Evolutionary conservation across 1,284 basidiomycete species (phyloP).

Genomic region (Heterobasidion irregulare): DNA sequence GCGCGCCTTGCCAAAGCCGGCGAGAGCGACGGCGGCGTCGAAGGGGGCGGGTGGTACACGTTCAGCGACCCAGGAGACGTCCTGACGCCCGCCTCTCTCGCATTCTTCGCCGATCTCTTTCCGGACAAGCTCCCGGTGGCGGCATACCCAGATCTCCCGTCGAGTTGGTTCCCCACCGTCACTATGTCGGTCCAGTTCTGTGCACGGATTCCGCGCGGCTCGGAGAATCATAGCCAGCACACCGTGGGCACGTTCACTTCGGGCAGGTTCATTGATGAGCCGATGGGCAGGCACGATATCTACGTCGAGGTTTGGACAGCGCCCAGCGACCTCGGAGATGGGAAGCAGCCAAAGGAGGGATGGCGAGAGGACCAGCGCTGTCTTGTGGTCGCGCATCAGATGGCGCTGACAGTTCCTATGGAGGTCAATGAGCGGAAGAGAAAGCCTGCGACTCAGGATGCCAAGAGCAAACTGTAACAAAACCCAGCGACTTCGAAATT

Average conservation of each 20-base stretch:
- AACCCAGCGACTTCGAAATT: not conserved
- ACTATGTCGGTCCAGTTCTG: slow-evolving; percentile 53
- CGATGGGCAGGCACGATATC: slow-evolving; percentile 45
- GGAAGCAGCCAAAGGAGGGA: slow-evolving; percentile 22
- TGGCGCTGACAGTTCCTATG: slow-evolving; percentile 42
- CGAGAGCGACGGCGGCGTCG: slow-evolving; percentile 35
- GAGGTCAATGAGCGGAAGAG: slow-evolving; percentile 33
- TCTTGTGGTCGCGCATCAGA: slow-evolving; percentile 51
- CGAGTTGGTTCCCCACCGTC: slow-evolving; percentile 56
- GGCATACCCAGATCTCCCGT: not conserved
- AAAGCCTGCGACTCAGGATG: slow-evolving; percentile 5
- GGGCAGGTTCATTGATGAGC: slow-evolving; percentile 40
- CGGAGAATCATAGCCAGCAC: slow-evolving; percentile 28
- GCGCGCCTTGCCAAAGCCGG: slow-evolving; percentile 28
- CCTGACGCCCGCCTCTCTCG: slow-evolving; percentile 37
- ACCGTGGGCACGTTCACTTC: slow-evolving; percentile 46
- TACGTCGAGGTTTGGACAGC: slow-evolving; percentile 59
- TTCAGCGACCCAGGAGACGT: slow-evolving; percentile 33
- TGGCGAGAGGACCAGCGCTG: slow-evolving; percentile 59
- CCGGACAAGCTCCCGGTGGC: slow-evolving; percentile 12
- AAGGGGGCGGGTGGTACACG: slow-evolving; percentile 51
- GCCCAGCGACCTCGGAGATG: slow-evolving; percentile 42
- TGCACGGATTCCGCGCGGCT: slow-evolving; percentile 38
- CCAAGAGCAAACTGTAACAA: not conserved
- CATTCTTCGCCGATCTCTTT: slow-evolving; percentile 49